These are phyloP conservation scores for Xylaria multiplex DNA, from an alignment of 2,329 filamentous ascomycete species.

Conservation along the genomic window DNA sequence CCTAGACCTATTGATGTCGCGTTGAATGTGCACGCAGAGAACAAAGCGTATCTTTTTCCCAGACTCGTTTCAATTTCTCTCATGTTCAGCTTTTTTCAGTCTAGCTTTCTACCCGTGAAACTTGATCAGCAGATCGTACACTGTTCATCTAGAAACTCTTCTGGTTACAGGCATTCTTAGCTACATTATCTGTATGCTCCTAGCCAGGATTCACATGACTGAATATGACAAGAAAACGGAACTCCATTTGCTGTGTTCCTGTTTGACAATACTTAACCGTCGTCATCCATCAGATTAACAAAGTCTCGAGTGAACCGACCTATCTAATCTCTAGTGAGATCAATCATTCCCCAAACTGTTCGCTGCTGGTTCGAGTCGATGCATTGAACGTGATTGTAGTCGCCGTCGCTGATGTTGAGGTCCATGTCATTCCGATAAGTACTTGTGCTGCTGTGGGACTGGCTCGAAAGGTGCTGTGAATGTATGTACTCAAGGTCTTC, in stretches of 20 bases:
- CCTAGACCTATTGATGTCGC: too few species aligned
- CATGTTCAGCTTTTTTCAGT: not conserved
- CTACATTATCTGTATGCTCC: not conserved
- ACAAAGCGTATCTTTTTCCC: not conserved
- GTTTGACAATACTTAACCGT: not conserved
- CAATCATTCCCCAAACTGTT: not conserved
- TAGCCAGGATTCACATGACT: not conserved
- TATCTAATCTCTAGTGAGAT: not conserved
- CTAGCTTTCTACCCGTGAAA: not conserved
- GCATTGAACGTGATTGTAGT: constrained; percentile 17
- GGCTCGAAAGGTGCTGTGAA: constrained; percentile 22
- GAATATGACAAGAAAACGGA: not conserved
- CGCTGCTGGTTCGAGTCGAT: constrained; percentile 32
- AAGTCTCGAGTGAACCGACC: not conserved
- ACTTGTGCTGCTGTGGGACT: constrained; percentile 23
- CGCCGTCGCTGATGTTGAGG: constrained; percentile 31
- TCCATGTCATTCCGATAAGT: constrained; percentile 39
- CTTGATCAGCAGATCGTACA: not conserved
- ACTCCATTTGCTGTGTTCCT: too few species aligned
- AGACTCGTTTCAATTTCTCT: not conserved
- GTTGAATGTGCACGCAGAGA: too few species aligned
- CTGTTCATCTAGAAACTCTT: not conserved
- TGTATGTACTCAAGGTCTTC: constrained; percentile 40
- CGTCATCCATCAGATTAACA: constrained; percentile 13
- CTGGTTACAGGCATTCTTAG: not conserved